These are phyloP conservation scores for Ambrosiella xylebori DNA, from an alignment of 2,329 filamentous ascomycete genomes.

Conservation along the genomic window DNA sequence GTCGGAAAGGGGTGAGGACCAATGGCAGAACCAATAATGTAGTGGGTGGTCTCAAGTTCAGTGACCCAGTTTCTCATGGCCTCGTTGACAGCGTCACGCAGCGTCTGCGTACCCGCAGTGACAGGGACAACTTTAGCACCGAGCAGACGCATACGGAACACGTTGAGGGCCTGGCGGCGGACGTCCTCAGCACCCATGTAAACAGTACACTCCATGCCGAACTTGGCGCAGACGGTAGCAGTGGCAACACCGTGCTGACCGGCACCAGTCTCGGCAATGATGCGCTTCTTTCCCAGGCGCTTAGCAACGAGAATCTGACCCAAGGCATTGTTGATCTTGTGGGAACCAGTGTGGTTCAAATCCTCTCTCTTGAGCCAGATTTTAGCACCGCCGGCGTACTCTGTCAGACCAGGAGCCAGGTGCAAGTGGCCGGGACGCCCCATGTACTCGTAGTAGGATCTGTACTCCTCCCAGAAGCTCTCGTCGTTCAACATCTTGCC, in stretches of 20 bases:
- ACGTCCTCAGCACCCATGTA: constrained; percentile 96
- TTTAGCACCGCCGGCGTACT: constrained; percentile 77
- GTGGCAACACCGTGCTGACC: constrained; percentile 97
- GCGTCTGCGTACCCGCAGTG: constrained; percentile 70
- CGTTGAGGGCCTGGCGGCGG: constrained; percentile 85
- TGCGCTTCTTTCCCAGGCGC: constrained; percentile 82
- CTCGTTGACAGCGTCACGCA: constrained; percentile 86
- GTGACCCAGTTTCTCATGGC: constrained; percentile 89
- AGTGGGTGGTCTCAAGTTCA: constrained; percentile 84
- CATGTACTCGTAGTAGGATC: constrained; percentile 95
- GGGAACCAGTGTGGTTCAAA: constrained; percentile 89
- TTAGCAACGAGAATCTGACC: constrained; percentile 79
- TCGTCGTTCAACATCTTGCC: constrained; percentile 73
- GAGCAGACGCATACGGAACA: constrained; percentile 94
- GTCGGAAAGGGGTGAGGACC: constrained; percentile 96
- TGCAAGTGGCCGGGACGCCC: constrained; percentile 85
- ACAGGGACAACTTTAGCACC: constrained; percentile 87
- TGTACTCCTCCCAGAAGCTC: constrained; percentile 91
- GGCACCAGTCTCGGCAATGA: constrained; percentile 94
- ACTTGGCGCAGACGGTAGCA: constrained; percentile 93
- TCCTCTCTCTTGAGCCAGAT: constrained; percentile 98
- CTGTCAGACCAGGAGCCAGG: constrained; percentile 70
- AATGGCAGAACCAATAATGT: constrained; percentile 95
- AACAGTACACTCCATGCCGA: constrained; percentile 93
- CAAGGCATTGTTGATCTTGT: constrained; percentile 98